Evolutionary conservation across 768 basidiomycete species (phyloP).

Genomic region (Sarcodon sp.): DNA sequence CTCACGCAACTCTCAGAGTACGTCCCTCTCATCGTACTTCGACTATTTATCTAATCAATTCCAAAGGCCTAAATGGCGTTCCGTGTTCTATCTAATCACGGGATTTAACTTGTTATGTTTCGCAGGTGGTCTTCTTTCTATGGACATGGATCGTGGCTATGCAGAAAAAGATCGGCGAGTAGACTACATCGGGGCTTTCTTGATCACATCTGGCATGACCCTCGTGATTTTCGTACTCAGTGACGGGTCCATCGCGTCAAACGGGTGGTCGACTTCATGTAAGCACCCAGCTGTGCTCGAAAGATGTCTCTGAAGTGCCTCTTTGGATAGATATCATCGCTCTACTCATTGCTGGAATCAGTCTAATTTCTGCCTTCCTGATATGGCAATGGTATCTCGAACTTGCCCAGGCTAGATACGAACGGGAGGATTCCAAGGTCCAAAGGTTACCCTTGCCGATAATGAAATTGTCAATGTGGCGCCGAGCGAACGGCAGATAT

Average conservation of each 20-base stretch:
- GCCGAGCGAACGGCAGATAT: conserved; percentile 46
- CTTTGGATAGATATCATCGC: conserved; percentile 49
- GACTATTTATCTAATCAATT: background rate
- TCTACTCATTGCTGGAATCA: conserved; percentile 46
- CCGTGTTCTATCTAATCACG: conserved; percentile 45
- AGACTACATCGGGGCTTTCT: conserved; percentile 66
- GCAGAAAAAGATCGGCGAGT: conserved; percentile 27
- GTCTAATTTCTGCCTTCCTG: conserved; percentile 45
- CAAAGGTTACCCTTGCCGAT: conserved; percentile 36
- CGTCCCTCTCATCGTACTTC: conserved; percentile 3
- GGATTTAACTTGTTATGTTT: conserved; percentile 42
- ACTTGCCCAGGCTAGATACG: conserved; percentile 2
- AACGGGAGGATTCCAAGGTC: conserved; percentile 2
- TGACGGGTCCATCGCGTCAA: conserved; percentile 45
- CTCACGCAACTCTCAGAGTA: conserved; percentile 40
- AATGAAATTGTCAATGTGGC: conserved; percentile 53
- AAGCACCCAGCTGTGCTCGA: conserved; percentile 17
- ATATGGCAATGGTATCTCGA: conserved; percentile 59
- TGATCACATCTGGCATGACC: conserved; percentile 54
- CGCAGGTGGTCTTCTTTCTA: conserved; percentile 37
- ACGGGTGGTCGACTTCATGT: conserved; percentile 53
- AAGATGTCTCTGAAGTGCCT: conserved; percentile 2
- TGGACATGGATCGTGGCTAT: conserved; percentile 40
- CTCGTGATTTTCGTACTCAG: conserved; percentile 65
- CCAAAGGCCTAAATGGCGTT: conserved; percentile 44